Evolutionary conservation across 2,329 filamentous ascomycete species (phyloP), one percentile per base, ranked within the genome.

Genomic region (Leptosphaerulina australis): DNA sequence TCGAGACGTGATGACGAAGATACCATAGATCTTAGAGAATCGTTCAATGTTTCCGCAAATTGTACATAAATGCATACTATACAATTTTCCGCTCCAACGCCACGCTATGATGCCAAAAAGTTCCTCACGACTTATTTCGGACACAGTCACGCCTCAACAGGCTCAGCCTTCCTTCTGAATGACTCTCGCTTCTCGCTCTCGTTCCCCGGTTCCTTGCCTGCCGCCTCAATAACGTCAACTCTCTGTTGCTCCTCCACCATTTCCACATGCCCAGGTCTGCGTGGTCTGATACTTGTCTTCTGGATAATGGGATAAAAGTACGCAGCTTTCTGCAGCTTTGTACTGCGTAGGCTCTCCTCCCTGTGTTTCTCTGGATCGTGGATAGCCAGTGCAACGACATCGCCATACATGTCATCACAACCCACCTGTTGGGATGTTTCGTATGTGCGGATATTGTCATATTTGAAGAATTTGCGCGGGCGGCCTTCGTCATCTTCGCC

Each of bases 221-320:
- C 69, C 5, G 83, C 70, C 57, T 83, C 78, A 31, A 84, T 74
- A 53, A 78, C 75, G 60, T 84, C 79, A 9, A 81, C 72, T 56
- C 78, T 75, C 31, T 81, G 68, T 43, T 68, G 64, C 67, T 79
- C 68, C 56, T 77, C 59, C 64, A 71, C 26, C 68, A 70, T 51
- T 59, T 77, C 57, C 62, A 74, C 35, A 59, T 73, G 56, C 65
- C 60, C 66, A 2, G 62, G 82, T 22, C 78, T 62, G 58, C 76
- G 72, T 4, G 76, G 74, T 35, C 76, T 64, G 37, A 87, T 74
- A 17, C 76, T 77, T n/a, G 80, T 80, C 63, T 81, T 79, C 62
- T 81, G 79, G 15, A 79, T 69, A 44, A 87, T 80, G 0, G 83
- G 83, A 54, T 86, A 86, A 66, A 83, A 84, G 67, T 84, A 87